These are phyloP conservation scores for Elsinoe necatrix DNA, from an alignment of 2,329 filamentous ascomycete genomes.

Conservation along the genomic window DNA sequence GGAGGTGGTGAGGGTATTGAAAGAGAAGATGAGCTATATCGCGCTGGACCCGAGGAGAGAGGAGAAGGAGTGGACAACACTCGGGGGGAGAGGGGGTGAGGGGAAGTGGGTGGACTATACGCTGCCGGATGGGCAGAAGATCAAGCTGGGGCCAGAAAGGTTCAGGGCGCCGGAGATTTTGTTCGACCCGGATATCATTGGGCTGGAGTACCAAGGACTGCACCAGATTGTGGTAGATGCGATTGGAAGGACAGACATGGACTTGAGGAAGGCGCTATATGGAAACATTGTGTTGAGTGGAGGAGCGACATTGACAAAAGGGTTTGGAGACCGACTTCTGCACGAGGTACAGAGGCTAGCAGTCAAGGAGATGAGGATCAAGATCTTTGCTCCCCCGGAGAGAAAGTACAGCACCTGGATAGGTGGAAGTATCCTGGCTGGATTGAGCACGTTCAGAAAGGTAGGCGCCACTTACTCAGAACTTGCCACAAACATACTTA, in stretches of 20 bases:
- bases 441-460: slow-evolving; percentile 97
- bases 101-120: slow-evolving; percentile 78
- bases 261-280: slow-evolving; percentile 86
- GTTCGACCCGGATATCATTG: slow-evolving; percentile 95
- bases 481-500: slow-evolving; percentile 15
- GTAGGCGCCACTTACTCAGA: slow-evolving; percentile 43
- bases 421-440: slow-evolving; percentile 91
- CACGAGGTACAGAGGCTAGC: slow-evolving; percentile 87
- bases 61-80: slow-evolving; percentile 84
- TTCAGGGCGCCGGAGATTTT: slow-evolving; percentile 96
- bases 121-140: slow-evolving; percentile 83
- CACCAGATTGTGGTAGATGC: slow-evolving; percentile 97
- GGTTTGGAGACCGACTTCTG: slow-evolving; percentile 86
- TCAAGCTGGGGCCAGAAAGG: slow-evolving; percentile 89
- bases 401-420: slow-evolving; percentile 99
- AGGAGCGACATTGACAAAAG: slow-evolving; percentile 91
- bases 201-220: slow-evolving; percentile 90
- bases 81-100: slow-evolving; percentile 56
- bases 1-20: slow-evolving; percentile 95
- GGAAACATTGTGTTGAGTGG: slow-evolving; percentile 96
- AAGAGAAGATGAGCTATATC: slow-evolving; percentile 89
- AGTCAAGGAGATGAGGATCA: slow-evolving; percentile 98
- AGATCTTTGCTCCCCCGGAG: slow-evolving; percentile 96
- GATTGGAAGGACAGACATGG: slow-evolving; percentile 90
- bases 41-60: slow-evolving; percentile 84